Conservation (phyloP, 139 green algal species). For the Closterium sp. region DNA sequence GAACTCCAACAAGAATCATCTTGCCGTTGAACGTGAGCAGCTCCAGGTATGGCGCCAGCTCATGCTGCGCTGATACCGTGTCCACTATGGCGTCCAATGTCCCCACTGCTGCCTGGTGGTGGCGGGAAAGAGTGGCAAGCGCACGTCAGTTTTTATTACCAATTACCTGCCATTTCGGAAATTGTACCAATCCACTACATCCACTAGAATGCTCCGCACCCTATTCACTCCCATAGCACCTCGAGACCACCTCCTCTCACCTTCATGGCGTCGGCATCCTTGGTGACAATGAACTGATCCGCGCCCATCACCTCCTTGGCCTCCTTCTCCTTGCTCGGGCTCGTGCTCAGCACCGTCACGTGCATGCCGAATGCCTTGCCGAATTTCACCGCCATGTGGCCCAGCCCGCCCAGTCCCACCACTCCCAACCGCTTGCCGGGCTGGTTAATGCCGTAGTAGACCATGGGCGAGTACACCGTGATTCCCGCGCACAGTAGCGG, state of each 20-base stretch:
- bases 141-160: too few species aligned
- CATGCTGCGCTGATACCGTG: constrained; percentile 73
- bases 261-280: constrained; percentile 61
- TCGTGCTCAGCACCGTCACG: constrained; percentile 73
- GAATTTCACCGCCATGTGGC: constrained; percentile 31
- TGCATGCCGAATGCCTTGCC: constrained; percentile 35
- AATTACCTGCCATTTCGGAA: too few species aligned
- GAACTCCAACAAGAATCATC: constrained; percentile 58
- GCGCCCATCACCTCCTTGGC: constrained; percentile 60
- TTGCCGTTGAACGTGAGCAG: constrained; percentile 63
- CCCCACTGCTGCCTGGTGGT: neutral
- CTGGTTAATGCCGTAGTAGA: constrained; percentile 72
- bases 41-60: constrained; percentile 56
- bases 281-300: constrained; percentile 65
- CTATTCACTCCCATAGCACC: neutral
- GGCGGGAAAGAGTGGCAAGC: too few species aligned
- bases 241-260: neutral
- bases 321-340: constrained; percentile 67
- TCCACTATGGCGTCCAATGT: constrained; percentile 38
- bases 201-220: too few species aligned
- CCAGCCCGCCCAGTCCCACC: constrained; percentile 63
- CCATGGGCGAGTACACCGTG: constrained; percentile 67
- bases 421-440: constrained; percentile 71
- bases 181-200: too few species aligned
- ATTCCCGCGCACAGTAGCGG: constrained; percentile 84